These are phyloP conservation scores for Sonneratia caseolaris DNA, from an alignment of 345 rosid species.

Conservation along the genomic window DNA sequence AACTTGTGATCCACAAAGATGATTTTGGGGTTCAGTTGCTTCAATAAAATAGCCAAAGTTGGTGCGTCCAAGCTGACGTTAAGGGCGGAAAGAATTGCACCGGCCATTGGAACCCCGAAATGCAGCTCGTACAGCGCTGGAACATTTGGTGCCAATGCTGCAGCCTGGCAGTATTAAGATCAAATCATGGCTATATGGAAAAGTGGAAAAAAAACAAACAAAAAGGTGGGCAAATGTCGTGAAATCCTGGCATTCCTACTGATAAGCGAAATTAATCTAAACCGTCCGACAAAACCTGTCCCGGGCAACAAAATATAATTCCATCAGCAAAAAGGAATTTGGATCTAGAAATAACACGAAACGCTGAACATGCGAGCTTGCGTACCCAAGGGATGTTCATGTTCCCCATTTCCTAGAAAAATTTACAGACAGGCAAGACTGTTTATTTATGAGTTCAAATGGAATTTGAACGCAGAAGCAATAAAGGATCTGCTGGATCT, in stretches of 20 bases:
- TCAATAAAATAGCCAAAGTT: constrained; percentile 18
- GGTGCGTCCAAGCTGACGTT: constrained; percentile 27
- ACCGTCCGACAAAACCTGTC: too few species aligned
- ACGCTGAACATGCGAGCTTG: too few species aligned
- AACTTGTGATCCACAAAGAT: constrained; percentile 36
- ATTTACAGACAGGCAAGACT: too few species aligned
- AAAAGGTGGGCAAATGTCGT: too few species aligned
- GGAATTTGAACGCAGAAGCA: background rate
- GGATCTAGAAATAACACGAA: too few species aligned
- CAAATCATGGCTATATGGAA: background rate
- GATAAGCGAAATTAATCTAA: too few species aligned
- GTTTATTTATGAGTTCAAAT: background rate
- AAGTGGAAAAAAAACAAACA: too few species aligned
- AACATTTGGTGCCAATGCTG: constrained; percentile 46
- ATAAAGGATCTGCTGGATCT: background rate
- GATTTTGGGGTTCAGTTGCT: constrained; percentile 24
- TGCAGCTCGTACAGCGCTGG: constrained; percentile 51
- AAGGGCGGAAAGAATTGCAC: constrained; percentile 37
- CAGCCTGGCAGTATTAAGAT: constrained; percentile 23
- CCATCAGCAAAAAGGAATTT: too few species aligned
- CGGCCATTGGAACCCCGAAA: constrained; percentile 57
- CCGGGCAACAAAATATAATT: too few species aligned
- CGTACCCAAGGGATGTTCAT: too few species aligned
- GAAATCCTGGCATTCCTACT: too few species aligned
- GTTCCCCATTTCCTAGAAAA: too few species aligned